Conservation (phyloP, 1,284 basidiomycete genomes). For the Golubevia sp. region DNA sequence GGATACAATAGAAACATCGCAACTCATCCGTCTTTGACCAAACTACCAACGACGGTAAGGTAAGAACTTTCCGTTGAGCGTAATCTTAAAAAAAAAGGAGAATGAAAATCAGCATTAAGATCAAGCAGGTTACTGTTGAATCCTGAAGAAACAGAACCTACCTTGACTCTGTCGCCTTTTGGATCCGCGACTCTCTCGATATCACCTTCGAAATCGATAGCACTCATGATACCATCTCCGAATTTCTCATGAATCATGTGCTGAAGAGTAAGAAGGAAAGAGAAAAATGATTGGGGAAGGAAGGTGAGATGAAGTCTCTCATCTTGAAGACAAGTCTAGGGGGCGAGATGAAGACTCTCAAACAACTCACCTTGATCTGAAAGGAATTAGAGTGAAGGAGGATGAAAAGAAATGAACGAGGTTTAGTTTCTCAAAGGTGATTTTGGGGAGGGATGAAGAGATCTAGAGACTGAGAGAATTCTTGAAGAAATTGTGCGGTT, state of each 20-base stretch:
- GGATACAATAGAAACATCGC: too few relatives aligned
- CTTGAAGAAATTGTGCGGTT: too few relatives aligned
- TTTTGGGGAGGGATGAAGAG: too few relatives aligned
- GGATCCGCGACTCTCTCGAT: conserved; percentile 41
- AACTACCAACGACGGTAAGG: conserved; percentile 36
- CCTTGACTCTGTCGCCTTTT: conserved; percentile 25
- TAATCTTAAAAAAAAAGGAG: conserved; percentile 37
- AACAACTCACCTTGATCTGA: too few relatives aligned
- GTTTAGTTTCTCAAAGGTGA: too few relatives aligned
- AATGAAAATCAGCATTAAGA: too few relatives aligned
- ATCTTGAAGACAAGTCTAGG: background rate
- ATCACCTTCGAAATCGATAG: conserved; percentile 49
- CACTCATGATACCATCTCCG: conserved; percentile 17
- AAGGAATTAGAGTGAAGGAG: too few relatives aligned
- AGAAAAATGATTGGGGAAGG: background rate
- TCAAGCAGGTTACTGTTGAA: background rate
- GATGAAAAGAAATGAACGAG: too few relatives aligned
- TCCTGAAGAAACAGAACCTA: background rate
- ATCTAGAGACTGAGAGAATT: too few relatives aligned
- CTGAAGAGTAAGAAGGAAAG: conserved; percentile 28
- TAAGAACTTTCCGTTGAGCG: conserved; percentile 48
- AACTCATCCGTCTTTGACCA: too few relatives aligned
- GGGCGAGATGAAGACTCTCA: background rate
- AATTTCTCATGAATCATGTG: conserved; percentile 56
- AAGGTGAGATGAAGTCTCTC: background rate